Evolutionary conservation across 345 rosid species (phyloP).

Genomic region (Camelina laxa): DNA sequence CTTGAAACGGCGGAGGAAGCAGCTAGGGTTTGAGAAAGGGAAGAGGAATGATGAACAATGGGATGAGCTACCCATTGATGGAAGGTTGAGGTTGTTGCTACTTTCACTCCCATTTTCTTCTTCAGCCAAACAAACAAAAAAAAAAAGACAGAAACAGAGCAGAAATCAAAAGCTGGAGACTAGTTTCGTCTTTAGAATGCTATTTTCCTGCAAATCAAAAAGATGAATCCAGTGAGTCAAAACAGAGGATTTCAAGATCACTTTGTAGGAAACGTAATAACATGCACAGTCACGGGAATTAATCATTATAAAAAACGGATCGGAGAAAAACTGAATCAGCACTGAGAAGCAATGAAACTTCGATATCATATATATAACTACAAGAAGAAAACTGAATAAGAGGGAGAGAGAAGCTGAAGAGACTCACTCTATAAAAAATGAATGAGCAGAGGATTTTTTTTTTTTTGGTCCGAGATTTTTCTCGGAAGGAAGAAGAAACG

Average conservation of each 20-base stretch:
- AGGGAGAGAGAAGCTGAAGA: neutral
- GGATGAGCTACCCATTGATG: conserved; percentile 71
- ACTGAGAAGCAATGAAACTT: conserved; percentile 33
- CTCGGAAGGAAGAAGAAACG: neutral
- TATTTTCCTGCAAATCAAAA: conserved; percentile 45
- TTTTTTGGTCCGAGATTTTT: neutral
- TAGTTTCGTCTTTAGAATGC: neutral
- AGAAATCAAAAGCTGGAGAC: neutral
- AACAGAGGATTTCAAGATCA: neutral
- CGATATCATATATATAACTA: conserved; percentile 10
- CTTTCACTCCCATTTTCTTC: conserved; percentile 67
- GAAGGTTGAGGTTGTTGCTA: conserved; percentile 50
- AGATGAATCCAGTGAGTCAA: neutral
- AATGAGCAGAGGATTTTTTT: neutral
- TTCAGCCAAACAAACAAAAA: neutral
- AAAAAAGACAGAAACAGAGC: conserved; percentile 5
- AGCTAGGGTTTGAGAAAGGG: conserved; percentile 66
- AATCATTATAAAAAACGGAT: conserved; percentile 50
- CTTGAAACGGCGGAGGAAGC: conserved; percentile 61
- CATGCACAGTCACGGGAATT: conserved; percentile 30
- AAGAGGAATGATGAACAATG: conserved; percentile 47
- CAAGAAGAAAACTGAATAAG: neutral
- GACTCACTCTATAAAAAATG: conserved; percentile 38
- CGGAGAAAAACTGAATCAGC: conserved; percentile 24
- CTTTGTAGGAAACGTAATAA: neutral